Conservation (phyloP, 2,329 filamentous ascomycete species). For the Macrophomina pseudophaseolina region DNA sequence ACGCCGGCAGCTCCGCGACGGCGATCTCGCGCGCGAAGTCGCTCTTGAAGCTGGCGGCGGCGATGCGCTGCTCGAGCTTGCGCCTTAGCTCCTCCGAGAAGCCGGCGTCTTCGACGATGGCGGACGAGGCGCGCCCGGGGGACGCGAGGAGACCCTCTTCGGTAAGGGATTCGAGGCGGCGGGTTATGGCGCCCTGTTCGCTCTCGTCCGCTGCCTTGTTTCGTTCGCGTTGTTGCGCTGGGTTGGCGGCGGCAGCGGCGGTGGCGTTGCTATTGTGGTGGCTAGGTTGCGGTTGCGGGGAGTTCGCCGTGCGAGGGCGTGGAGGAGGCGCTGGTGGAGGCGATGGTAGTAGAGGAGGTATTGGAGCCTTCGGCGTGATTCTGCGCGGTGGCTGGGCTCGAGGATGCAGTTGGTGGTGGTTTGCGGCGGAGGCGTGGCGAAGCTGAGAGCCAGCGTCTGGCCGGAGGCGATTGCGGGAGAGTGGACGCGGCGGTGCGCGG, state of each 20-base stretch:
- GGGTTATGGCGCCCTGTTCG: slow-evolving; percentile 62
- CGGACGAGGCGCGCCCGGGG: slow-evolving; percentile 61
- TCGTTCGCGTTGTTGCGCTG: background rate
- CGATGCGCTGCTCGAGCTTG: slow-evolving; percentile 57
- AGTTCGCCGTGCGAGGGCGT: no score
- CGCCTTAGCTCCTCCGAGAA: slow-evolving; percentile 66
- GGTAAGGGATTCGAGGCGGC: slow-evolving; percentile 63
- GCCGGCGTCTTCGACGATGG: slow-evolving; percentile 65
- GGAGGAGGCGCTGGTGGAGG: no score
- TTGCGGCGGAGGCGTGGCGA: slow-evolving; percentile 31
- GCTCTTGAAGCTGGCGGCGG: no score
- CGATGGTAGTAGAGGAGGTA: background rate
- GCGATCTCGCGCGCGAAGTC: slow-evolving; percentile 58
- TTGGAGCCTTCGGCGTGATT: slow-evolving; percentile 31
- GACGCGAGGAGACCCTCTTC: slow-evolving; percentile 63
- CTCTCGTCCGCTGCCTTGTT: slow-evolving; percentile 30
- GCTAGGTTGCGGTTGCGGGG: background rate
- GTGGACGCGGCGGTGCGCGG: background rate
- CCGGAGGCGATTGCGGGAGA: slow-evolving; percentile 23
- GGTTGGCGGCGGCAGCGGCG: no score
- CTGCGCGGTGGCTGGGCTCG: slow-evolving; percentile 26
- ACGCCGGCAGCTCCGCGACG: slow-evolving; percentile 59
- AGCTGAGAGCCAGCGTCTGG: slow-evolving; percentile 22
- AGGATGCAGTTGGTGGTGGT: slow-evolving; percentile 33
- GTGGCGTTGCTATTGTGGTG: no score